Percentiles rank a stretch among this genome's conserved stretches.
Conservation (phyloP, 2,329 filamentous ascomycete genomes). For the Cytospora schulzeri region DNA sequence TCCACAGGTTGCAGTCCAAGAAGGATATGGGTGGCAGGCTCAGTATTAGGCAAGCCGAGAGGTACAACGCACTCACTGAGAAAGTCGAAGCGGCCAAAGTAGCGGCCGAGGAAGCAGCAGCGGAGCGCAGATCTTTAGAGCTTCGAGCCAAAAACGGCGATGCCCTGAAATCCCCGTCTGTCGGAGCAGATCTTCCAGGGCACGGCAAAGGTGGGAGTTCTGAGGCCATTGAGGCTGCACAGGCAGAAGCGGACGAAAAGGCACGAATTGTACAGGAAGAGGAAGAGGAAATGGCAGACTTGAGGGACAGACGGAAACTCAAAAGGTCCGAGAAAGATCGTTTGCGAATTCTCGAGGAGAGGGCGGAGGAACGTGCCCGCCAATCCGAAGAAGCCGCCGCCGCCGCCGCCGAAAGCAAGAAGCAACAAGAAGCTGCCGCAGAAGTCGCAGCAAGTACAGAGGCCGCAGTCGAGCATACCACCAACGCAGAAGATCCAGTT, state of each 20-base stretch:
- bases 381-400: conserved; percentile 20
- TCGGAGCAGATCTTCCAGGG: not conserved
- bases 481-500: not conserved
- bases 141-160: not conserved
- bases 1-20: conserved; percentile 32
- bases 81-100: conserved; percentile 18
- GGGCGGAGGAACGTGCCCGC: conserved; percentile 20
- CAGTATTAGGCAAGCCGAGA: conserved; percentile 19
- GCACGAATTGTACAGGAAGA: conserved; percentile 19
- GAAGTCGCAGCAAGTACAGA: conserved; percentile 1
- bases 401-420: not conserved
- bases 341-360: conserved; percentile 11
- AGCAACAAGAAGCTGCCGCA: not conserved
- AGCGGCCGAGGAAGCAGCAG: conserved; percentile 15
- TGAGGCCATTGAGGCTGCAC: conserved; percentile 5
- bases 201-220: not conserved
- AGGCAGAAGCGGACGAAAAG: conserved; percentile 23
- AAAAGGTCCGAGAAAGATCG: conserved; percentile 22
- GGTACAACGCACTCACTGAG: conserved; percentile 19
- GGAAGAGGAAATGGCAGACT: conserved; percentile 23
- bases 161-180: not conserved
- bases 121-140: conserved; percentile 6
- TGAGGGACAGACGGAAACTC: conserved; percentile 18
- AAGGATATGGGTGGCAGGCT: conserved; percentile 19
- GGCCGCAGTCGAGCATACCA: not conserved